Percentiles rank a stretch among this genome's conserved stretches.
These are phyloP conservation scores for Rhizoclosmatium sp. DNA, from an alignment of 192 early-diverging fungal genomes.

Conservation along the genomic window DNA sequence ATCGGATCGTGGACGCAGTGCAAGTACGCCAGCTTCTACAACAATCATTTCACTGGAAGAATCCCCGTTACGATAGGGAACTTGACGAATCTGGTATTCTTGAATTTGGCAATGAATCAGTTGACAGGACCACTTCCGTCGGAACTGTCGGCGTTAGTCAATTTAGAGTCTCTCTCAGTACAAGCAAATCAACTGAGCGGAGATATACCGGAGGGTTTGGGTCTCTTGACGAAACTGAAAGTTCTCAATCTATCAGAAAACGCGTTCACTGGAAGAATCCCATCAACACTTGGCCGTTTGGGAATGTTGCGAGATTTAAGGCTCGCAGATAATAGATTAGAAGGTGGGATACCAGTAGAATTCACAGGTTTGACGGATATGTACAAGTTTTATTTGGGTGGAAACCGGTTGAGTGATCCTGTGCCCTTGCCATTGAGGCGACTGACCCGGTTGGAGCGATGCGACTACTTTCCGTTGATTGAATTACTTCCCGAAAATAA, in stretches of 20 bases:
- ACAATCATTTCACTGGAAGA: background rate
- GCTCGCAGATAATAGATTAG: background rate
- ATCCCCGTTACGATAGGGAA: background rate
- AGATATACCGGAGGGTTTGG: background rate
- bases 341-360: background rate
- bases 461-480: background rate
- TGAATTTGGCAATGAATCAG: slow-evolving; percentile 3
- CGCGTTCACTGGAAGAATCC: slow-evolving; percentile 2
- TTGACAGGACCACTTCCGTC: background rate
- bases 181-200: background rate
- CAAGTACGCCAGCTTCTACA: background rate
- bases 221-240: background rate
- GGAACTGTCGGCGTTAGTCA: background rate
- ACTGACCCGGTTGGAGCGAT: background rate
- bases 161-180: background rate
- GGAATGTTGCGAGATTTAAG: background rate
- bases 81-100: background rate
- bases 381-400: background rate
- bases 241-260: background rate
- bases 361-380: background rate
- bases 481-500: background rate
- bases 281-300: background rate
- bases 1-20: background rate
- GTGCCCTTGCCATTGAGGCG: background rate
- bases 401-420: background rate